Evolutionary conservation across 2,329 filamentous ascomycete genomes (phyloP), one percentile per base, ranked within the genome.

Genomic region (Chrysoporthe deuterocubensis): DNA sequence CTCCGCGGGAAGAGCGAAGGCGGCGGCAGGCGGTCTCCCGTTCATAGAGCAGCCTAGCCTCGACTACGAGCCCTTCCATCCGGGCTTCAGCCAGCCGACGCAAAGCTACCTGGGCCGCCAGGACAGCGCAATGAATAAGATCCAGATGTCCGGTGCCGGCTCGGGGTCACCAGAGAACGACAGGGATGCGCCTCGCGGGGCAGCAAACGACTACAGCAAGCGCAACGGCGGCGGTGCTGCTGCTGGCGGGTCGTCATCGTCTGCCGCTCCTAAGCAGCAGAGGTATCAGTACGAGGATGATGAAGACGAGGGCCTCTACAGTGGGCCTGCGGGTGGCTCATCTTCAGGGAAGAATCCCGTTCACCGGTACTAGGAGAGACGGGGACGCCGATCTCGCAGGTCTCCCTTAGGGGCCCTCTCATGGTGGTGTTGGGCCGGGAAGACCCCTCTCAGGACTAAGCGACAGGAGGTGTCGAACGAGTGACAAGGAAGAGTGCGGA

Each of bases 71-170:
- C 77, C 80, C 6, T 82, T 78, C 70, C 76, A 81, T 60, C 79
- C 80, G 1, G 79, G 81, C 26, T 75, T 74, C 70, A 70, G 66
- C 59, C 57, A 69, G 64, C 68, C 68, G n/a, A 78, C 76, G 18
- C 73, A 73, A 37, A 78, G 78, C 70, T 80, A 80, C 62, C 54
- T 76, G 2, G 76, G 74, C 56, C 75, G 80, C 46, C 80, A 82
- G 71, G 80, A 82, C 18, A 81, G 80, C 66, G 79, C 79, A 26
- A 65, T 79, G 54, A 79, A 77, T 50, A 81, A 81, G 72, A 73
- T 81, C 68, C 71, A 77, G 9, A 82, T 81, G 81, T 79, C 81
- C 60, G 81, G 80, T 8, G 80, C 76, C 48, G 76, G 64, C 18
- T 62, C 57, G 32, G 67, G 67, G 37, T 52, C 66, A 21, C 18